Base-by-base conservation (phyloP, 129 eudicot species). In the Lactuca sativa region DNA sequence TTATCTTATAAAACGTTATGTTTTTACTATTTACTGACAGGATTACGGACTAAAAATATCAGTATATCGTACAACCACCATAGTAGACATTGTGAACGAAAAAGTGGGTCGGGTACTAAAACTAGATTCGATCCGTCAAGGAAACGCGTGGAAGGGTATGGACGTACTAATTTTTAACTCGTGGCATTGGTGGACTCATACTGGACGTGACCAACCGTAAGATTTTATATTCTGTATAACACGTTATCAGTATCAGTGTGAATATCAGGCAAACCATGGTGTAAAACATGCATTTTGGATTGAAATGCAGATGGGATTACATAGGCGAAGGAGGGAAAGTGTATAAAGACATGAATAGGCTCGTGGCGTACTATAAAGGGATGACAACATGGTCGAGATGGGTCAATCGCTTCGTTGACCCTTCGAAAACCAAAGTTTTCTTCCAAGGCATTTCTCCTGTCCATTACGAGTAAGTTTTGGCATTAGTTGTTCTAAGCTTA, bases 151-250 rank as follows among this genome's bases (percentile, higher is more conserved):
- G 97, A 80, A 56, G 71, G 91, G 91, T 62, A 87, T 75, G 85
- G 97, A 90, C 68, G 69, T 90, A 80, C 38, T 90, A 41, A 74
- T 90, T 47, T 90, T 90, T 74, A 85, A 90, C 85, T 77, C 97
- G 6, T 84, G 95, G 91, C 97, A 90, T 76, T 90, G 97, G 97
- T 90, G 97, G 97, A 84, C 95, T 31, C 97, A 90, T 70, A 81
- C 85, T 1, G 91, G 85, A 70, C 70, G 76, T 25, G 77, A 79
- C 81, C 95, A 90, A 54, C 91, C 97, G 95, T 90, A 82, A 58
- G 83, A 68, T 37, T 64, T 1, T 17, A 30, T 25, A 11, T 38
- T 17, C 4, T 48, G 10, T 61, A 14, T 25, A 11, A 3, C 2
- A 2, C 36, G 38, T 17, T 11, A 10, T 17, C 2, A 9, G 2